Evolutionary conservation across 495 filamentous ascomycete genomes (phyloP).

Genomic region (Jackrogersella multiformis): DNA sequence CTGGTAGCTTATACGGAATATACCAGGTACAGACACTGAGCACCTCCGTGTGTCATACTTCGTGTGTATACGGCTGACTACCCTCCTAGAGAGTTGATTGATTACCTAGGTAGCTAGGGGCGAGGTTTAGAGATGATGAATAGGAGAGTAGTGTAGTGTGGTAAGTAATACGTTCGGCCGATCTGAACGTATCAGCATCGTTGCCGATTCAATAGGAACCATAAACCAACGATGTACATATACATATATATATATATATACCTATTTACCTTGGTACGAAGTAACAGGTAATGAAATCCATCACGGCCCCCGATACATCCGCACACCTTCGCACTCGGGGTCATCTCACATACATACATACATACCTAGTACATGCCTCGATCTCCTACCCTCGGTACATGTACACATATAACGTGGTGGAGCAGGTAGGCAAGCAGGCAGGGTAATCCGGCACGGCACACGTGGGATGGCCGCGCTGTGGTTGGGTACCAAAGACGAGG

Average conservation of each 20-base stretch:
- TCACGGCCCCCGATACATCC: not conserved
- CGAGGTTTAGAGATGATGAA: too few relatives aligned
- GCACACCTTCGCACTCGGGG: not conserved
- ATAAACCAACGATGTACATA: not conserved
- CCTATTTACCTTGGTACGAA: too few relatives aligned
- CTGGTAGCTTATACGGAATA: too few relatives aligned
- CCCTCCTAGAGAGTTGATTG: too few relatives aligned
- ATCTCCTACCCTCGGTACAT: constrained; percentile 15
- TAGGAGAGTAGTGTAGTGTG: too few relatives aligned
- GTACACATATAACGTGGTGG: not conserved
- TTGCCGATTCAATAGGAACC: not conserved
- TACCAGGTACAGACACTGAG: too few relatives aligned
- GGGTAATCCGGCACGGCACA: constrained; percentile 12
- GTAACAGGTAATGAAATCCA: not conserved
- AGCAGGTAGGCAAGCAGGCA: not conserved
- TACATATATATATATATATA: too few relatives aligned
- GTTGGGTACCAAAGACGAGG: constrained; percentile 30
- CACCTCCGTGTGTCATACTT: too few relatives aligned
- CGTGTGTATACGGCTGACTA: too few relatives aligned
- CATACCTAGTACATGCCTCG: too few relatives aligned
- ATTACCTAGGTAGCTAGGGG: too few relatives aligned
- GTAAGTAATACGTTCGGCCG: too few relatives aligned
- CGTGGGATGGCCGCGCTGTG: constrained; percentile 27
- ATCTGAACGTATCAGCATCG: not conserved
- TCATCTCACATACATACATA: constrained; percentile 1